Base-by-base conservation (phyloP, 257 asterid species). In the Thymus mandschuricus region DNA sequence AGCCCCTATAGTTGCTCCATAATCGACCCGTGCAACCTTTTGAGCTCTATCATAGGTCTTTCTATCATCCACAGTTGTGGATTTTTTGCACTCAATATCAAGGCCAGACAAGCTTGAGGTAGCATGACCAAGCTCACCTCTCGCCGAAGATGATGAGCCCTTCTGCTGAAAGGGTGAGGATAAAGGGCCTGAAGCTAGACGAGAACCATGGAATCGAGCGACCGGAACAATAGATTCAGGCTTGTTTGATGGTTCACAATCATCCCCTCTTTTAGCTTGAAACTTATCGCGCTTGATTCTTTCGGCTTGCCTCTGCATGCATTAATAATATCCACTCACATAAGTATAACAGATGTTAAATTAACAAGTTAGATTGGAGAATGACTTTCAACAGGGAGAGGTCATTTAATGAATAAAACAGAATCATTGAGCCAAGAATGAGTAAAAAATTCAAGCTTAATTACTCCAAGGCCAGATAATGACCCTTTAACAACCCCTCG, bases 111-210 rank as follows among this genome's bases (percentile, higher is more conserved):
- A 65, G 59, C 83, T 82, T 46, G 94, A 74, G 78, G 90, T 65
- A 60, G 86, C 76, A 64, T 82, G 85, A 69, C 90, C 84, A 78
- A 83, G 70, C 54, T 83, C 82, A 11, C 52, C 80, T 64, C 76
- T 78, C 45, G 2, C 50, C 34, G 83, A 77, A 50, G 71, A 62
- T 35, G 82, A 69, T 72, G 78, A 56, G 65, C 74, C 86, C 52
- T 81, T 78, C 52, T 63, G 88, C 68, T 84, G 85, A 80, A 75
- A 92, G 58, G 99, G 99, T 21, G 99, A 87, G 73, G 95, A 86
- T 55, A 84, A 74, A 69, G 89, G 93, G 70, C 92, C 99, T 71
- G 97, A 92, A 74, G 99, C 97, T 60, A 95, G 99, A 71, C 99
- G 98, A 68, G 98, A 89, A 75, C 97, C 98, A 60, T 75, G 87